Base-by-base conservation (phyloP, 2,329 filamentous ascomycete species). In the Ascochyta pisi region DNA sequence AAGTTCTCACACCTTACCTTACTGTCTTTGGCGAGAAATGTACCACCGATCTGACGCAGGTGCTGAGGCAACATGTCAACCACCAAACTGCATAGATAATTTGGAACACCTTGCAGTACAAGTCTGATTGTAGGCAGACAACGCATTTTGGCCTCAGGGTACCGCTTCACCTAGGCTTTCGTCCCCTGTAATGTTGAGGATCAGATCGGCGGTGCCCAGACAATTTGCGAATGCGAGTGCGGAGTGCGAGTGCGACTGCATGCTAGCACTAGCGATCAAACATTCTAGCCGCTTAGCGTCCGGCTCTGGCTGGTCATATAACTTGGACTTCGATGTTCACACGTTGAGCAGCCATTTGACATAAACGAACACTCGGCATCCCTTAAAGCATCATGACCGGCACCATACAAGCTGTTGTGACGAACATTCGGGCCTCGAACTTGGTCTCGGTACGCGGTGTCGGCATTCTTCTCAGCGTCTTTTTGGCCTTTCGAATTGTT, bases 181-280 rank as follows among this genome's bases (percentile, higher is more conserved):
- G 19, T 40, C 34, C 4, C 34, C n/a, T 37, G n/a, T 15, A 13
- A 16, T 42, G 19, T 24, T n/a, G 15, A 27, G 19, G 29, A 8
- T 6, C 47, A 35, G 16, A 39, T 37, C 33, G n/a, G 39, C 23
- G 12, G 22, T 10, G 40, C 40, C 39, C 16, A 43, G 33, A 31
- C 16, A 8, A 3, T 43, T 38, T 38, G 33, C 48, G 48, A 50
- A 16, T 38, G 48, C 48, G 48, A 50, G 24, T 44, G 22, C 48
- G 48, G 8, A 37, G 33, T 50, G 31, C 47, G 47, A 50, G 29
- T 29, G 13, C 47, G 47, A 50, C 2, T 13, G 3, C 12, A 13
- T 35, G n/a, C 19, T 19, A 19, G 19, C 19, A 19, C 19, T 19
- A 19, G 19, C 19, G 19, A 19, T 19, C 19, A 19, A 19, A 19